Conservation (phyloP, 2,329 filamentous ascomycete species). For the Esteya vermicola region DNA sequence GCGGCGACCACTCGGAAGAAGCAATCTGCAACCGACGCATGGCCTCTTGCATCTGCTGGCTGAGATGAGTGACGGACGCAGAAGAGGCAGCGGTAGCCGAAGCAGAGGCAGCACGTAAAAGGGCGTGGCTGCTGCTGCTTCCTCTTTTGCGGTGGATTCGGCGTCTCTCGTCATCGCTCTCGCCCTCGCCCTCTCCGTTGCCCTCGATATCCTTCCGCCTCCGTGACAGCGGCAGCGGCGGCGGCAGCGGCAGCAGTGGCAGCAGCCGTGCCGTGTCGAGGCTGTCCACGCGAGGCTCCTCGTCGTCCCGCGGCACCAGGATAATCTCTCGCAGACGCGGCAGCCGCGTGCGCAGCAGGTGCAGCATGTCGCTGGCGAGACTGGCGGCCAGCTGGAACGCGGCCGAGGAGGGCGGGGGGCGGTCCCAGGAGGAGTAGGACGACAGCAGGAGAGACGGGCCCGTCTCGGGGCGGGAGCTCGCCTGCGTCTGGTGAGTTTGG, state of each 20-base stretch:
- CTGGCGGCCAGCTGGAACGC: slow-evolving; percentile 18
- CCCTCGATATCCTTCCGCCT: no score
- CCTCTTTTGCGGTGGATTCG: slow-evolving; percentile 9
- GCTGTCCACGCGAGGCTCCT: slow-evolving; percentile 19
- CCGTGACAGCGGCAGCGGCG: no score
- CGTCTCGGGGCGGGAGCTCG: no score
- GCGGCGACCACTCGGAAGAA: slow-evolving; percentile 17
- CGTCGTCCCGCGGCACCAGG: slow-evolving; percentile 27
- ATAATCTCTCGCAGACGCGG: slow-evolving; percentile 25
- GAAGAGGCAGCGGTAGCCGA: no score
- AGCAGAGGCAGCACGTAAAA: no score
- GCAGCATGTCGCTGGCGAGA: slow-evolving; percentile 25
- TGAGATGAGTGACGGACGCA: slow-evolving; percentile 21
- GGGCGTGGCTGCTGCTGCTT: no score
- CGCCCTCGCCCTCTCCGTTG: no score
- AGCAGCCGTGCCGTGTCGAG: slow-evolving; percentile 14
- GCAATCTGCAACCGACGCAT: slow-evolving; percentile 1
- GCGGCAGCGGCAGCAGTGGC: no score
- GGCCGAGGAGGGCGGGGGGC: background rate
- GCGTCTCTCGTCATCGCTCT: background rate
- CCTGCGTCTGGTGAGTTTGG: background rate
- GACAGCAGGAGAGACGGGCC: no score
- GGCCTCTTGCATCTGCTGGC: slow-evolving; percentile 15
- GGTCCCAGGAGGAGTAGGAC: background rate
- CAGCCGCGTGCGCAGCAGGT: slow-evolving; percentile 22